Evolutionary conservation across 2,329 filamentous ascomycete genomes (phyloP), one percentile per base, ranked within the genome.

Genomic region (Fusarium dlaminii): DNA sequence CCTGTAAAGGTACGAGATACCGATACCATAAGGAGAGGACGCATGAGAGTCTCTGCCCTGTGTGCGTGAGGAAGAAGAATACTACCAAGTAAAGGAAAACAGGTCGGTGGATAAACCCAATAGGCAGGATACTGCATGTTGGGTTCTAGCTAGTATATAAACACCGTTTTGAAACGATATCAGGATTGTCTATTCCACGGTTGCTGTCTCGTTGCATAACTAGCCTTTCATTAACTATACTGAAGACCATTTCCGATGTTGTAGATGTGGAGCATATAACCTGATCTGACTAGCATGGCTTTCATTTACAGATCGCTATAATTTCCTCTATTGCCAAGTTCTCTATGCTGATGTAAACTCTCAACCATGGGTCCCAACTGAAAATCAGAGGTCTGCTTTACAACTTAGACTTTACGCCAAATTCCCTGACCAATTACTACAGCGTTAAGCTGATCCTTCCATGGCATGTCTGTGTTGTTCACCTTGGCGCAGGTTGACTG

Each of bases 151-250:
- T 48, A 6, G 27, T 22, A 2, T 1, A 8, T 11, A 3, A 22
- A 48, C 14, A 29, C 18, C n/a, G 6, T 43, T 18, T 0, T 43
- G 8, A 1, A 43, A 8, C n/a, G 1, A 24, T 18, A 24, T 43
- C 40, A 17, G 13, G n/a, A 10, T 11, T 42, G 7, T 11, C 14
- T 24, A 24, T 43, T 24, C 4, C 4, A 5, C 2, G 1, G 6
- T 43, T 1, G 4, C 10, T 5, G 14, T 43, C n/a, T 17, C 1
- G 6, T 18, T 24, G 10, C 10, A 6, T 24, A 18, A 43, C 11
- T 24, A 0, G 8, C 11, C n/a, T 8, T 12, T 24, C 0, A 40
- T 6, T 12, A 1, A 24, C n/a, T 24, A 3, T 10, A 2, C 10
- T 24, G 10, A 17, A 17, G 6, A 8, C n/a, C 0, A 18, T 43